Evolutionary conservation across 495 filamentous ascomycete species (phyloP).

Genomic region (Cercophora newfieldiana): DNA sequence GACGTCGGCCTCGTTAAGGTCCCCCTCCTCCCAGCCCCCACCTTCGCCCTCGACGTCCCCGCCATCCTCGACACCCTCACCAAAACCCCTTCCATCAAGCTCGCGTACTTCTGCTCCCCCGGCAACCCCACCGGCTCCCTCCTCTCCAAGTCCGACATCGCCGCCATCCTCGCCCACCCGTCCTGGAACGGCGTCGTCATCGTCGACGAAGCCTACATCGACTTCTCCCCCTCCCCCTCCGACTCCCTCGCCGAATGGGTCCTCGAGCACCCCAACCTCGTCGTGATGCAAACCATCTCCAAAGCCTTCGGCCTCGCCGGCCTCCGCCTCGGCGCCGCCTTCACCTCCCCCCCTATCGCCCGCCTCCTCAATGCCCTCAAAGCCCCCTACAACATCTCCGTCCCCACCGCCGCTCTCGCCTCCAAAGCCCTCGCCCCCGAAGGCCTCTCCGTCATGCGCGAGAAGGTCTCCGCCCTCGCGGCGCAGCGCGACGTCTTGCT

Average conservation of each 20-base stretch:
- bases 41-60: constrained; percentile 69
- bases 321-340: constrained; percentile 73
- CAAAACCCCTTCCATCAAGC: constrained; percentile 68
- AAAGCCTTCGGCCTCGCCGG: constrained; percentile 96
- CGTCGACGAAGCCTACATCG: constrained; percentile 95
- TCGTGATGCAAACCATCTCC: constrained; percentile 95
- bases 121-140: constrained; percentile 89
- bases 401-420: constrained; percentile 80
- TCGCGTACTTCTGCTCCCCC: constrained; percentile 89
- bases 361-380: constrained; percentile 83
- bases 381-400: constrained; percentile 92
- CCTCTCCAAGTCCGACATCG: constrained; percentile 73
- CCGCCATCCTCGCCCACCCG: constrained; percentile 74
- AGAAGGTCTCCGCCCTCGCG: constrained; percentile 66
- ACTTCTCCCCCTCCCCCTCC: constrained; percentile 70
- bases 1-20: constrained; percentile 84
- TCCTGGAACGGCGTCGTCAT: constrained; percentile 95
- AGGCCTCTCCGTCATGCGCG: constrained; percentile 70
- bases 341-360: constrained; percentile 60
- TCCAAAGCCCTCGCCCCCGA: constrained; percentile 62
- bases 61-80: constrained; percentile 66
- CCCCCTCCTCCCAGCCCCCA: constrained; percentile 60
- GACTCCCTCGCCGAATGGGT: constrained; percentile 92
- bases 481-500: constrained; percentile 75
- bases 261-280: constrained; percentile 88